Evolutionary conservation across 768 basidiomycete species (phyloP), one percentile per base, ranked within the genome.

Genomic region (Vararia minispora): DNA sequence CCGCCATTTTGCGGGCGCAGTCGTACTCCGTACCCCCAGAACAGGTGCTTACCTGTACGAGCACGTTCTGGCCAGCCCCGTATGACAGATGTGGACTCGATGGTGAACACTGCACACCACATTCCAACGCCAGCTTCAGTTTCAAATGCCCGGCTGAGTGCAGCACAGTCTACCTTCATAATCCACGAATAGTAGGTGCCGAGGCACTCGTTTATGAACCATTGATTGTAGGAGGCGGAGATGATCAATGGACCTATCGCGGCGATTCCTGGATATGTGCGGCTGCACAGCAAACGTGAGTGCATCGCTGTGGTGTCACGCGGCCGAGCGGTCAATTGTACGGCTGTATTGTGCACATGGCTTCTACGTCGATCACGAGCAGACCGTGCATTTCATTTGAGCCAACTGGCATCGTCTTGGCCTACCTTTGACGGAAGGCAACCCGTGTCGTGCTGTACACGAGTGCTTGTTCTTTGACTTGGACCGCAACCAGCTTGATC

Each of bases 251-350:
- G 28, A 88, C 85, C 2, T 90, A 89, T 51, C 69, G 88, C 52
- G 83, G 76, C 2, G 88, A 91, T 52, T 75, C 68, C 39, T 90
- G 88, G 54, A 71, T 89, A 27, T 90, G 88, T 55, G 74, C 83
- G 30, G 76, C 87, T 30, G 88, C 85, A 28, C 64, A 78, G 26
- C 87, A 89, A 63, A 73, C 76, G 76, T 87, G 54, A 56, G 72
- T 69, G 33, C 16, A 38, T 35, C 39, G 27, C 24, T 11, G 9
- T 40, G 37, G 14, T 31, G 12, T 25, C 24, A 9, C 18, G n/a
- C n/a, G 12, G 21, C 21, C 9, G 29, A 17, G 31, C 43, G 14
- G 40, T 24, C 44, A 25, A 7, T 43, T 29, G 25, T 21, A 24
- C 21, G 9, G 24, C 40, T 30, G 17, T 29, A n/a, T n/a, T n/a